Base-by-base conservation (phyloP, 176 grass and related monocot genomes). In the Avena sativa region DNA sequence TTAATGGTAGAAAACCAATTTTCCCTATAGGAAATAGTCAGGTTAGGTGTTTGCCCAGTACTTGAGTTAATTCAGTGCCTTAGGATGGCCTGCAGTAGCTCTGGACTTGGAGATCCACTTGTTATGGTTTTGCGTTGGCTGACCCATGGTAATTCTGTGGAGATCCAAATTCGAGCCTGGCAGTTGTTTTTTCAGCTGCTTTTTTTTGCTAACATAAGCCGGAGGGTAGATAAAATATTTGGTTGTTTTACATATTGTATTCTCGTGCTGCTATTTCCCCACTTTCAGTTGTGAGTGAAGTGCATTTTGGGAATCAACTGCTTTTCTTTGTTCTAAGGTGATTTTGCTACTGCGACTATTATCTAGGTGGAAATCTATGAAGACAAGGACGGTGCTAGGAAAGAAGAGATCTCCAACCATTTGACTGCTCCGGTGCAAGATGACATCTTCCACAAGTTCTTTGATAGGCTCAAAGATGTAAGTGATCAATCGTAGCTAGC, bases 401-500 rank as follows among this genome's bases (percentile, higher is more conserved):
- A 90, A 60, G 93, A 96, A 20, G 97, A 98, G 84, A 91, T 98
- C 62, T 84, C 92, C 61, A 93, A 77, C 10, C 81, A 84, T 76
- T 87, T 96, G 56, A 88, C 85, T 56, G 84, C 90, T 3, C 79
- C 81, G 56, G 83, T 81, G 15, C 83, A 93, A 78, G 89, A 9
- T 71, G 86, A 67, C n/a, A 36, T 90, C 73, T 95, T 93, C 47
- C 47, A 51, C 56, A 90, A 89, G 67, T 98, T 89, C 77, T 96
- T 92, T 36, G 94, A 96, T 72, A 93, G 97, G 74, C 87, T 96
- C 16, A 98, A 94, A 84, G 97, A 94, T 90, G 94, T 98, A 38
- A 86, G 4, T 76, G 32, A 36, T 85, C 52, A 86, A 30, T 6
- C 11, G 2, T 34, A 25, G 26, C 16, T 75, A 43, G n/a, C 32